Evolutionary conservation across 108 stramenopile species (phyloP).

Genomic region (Fistulifera pelliculosa): DNA sequence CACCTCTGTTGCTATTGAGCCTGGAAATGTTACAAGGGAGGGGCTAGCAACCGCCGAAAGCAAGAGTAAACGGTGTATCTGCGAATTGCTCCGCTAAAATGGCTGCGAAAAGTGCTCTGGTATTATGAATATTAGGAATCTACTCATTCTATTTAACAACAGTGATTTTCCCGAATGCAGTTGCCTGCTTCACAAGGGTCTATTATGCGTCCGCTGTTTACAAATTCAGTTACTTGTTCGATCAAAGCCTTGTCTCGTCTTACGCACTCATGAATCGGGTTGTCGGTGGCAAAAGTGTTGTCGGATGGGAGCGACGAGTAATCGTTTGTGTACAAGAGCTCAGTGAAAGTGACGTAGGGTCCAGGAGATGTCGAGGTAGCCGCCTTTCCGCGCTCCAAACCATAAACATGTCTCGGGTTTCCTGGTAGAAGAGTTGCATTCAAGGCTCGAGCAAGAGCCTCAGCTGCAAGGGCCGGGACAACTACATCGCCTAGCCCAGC

Average conservation of each 20-base stretch:
- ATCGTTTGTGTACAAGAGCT: slow-evolving; percentile 38
- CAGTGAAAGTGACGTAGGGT: slow-evolving; percentile 30
- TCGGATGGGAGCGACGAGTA: slow-evolving; percentile 27
- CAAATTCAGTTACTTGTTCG: slow-evolving; percentile 49
- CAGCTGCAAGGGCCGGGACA: slow-evolving; percentile 54
- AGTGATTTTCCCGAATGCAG: slow-evolving; percentile 10
- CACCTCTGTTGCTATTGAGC: slow-evolving; percentile 39
- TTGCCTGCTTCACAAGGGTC: slow-evolving; percentile 41
- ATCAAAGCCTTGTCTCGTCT: slow-evolving; percentile 38
- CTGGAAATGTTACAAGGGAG: slow-evolving; percentile 57
- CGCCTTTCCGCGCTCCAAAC: slow-evolving; percentile 10
- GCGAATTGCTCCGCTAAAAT: no score
- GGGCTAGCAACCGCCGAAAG: slow-evolving; percentile 9
- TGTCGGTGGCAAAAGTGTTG: slow-evolving; percentile 11
- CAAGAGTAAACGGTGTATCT: no score
- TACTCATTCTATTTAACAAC: no score
- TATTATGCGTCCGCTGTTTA: slow-evolving; percentile 43
- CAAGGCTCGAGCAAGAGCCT: slow-evolving; percentile 56
- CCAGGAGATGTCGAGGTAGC: slow-evolving; percentile 12
- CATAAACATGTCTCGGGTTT: slow-evolving; percentile 33
- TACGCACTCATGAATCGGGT: slow-evolving; percentile 53
- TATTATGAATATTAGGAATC: not conserved
- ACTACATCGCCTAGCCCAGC: slow-evolving; percentile 56
- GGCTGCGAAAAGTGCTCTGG: no score
- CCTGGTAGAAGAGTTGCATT: slow-evolving; percentile 31